These are phyloP conservation scores for Apophysomyces elegans DNA, from an alignment of 371 early-diverging fungal species.

Conservation along the genomic window DNA sequence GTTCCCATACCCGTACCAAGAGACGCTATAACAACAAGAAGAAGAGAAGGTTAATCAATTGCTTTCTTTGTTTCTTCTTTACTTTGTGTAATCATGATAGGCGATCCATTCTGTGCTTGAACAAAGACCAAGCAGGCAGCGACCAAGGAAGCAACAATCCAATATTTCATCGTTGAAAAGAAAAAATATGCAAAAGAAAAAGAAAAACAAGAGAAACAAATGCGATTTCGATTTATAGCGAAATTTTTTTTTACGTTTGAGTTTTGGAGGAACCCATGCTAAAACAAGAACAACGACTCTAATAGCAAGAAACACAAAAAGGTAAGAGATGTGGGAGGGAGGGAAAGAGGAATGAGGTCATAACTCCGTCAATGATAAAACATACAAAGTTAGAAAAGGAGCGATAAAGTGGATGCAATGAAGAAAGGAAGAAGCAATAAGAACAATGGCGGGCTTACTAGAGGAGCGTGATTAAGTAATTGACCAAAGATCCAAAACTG, in stretches of 20 bases:
- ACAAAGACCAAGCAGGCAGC: background rate
- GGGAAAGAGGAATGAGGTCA: background rate
- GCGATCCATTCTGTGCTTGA: background rate
- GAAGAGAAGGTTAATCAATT: too few species aligned
- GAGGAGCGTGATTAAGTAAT: background rate
- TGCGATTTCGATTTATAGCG: background rate
- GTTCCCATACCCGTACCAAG: background rate
- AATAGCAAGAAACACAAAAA: too few species aligned
- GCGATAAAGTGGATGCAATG: background rate
- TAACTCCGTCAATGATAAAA: background rate
- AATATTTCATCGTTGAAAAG: background rate
- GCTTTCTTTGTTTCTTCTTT: background rate
- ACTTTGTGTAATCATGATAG: background rate
- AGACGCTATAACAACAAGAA: too few species aligned
- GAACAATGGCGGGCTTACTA: background rate
- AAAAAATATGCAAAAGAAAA: background rate
- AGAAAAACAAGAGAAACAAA: background rate
- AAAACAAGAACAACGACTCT: background rate
- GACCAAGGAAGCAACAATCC: background rate
- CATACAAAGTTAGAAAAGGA: background rate
- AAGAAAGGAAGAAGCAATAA: background rate
- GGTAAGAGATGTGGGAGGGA: too few species aligned
- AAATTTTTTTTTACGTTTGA: background rate
- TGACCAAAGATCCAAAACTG: conserved; percentile 22
- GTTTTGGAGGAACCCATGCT: background rate